These are phyloP conservation scores for Colletotrichum abscissum DNA, from an alignment of 2,329 filamentous ascomycete species.

Conservation along the genomic window DNA sequence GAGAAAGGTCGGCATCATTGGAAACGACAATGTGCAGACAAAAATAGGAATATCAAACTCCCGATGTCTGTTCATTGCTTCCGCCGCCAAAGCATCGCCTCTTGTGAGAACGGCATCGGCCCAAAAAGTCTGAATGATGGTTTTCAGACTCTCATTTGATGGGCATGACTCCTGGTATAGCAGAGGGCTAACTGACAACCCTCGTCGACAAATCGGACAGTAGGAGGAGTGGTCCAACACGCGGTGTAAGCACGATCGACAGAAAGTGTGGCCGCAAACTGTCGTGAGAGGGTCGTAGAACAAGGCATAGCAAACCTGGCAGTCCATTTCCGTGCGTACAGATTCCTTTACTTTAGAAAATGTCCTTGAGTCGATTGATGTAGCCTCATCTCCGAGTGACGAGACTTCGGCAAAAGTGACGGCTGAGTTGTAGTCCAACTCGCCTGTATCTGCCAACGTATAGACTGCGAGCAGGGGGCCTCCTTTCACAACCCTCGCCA, in stretches of 20 bases:
- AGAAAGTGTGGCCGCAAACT: slow-evolving; percentile 90
- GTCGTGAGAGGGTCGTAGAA: slow-evolving; percentile 88
- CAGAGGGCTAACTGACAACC: slow-evolving; percentile 62
- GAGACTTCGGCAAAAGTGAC: slow-evolving; percentile 57
- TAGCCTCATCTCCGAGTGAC: slow-evolving; percentile 40
- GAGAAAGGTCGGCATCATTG: slow-evolving; percentile 84
- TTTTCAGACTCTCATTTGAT: slow-evolving; percentile 71
- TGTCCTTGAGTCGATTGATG: slow-evolving; percentile 42
- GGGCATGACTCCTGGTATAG: slow-evolving; percentile 55
- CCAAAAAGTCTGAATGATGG: slow-evolving; percentile 77
- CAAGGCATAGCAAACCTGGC: slow-evolving; percentile 86
- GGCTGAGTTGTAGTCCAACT: slow-evolving; percentile 67
- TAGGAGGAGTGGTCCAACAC: slow-evolving; percentile 81
- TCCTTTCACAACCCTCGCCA: slow-evolving; percentile 57
- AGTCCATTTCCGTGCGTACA: slow-evolving; percentile 80
- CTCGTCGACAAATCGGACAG: slow-evolving; percentile 84
- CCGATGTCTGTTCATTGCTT: slow-evolving; percentile 66
- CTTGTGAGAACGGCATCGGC: slow-evolving; percentile 72
- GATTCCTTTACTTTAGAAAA: slow-evolving; percentile 70
- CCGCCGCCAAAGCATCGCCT: slow-evolving; percentile 63
- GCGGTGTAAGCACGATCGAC: slow-evolving; percentile 80
- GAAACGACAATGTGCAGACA: slow-evolving; percentile 84
- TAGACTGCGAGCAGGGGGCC: slow-evolving; percentile 76
- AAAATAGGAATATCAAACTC: slow-evolving; percentile 78
- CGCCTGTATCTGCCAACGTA: slow-evolving; percentile 70